A percentile compares a stretch with the other conserved stretches of the same genome.
Evolutionary conservation across 2,329 filamentous ascomycete genomes (phyloP).

Genomic region (Colletotrichum siamense): DNA sequence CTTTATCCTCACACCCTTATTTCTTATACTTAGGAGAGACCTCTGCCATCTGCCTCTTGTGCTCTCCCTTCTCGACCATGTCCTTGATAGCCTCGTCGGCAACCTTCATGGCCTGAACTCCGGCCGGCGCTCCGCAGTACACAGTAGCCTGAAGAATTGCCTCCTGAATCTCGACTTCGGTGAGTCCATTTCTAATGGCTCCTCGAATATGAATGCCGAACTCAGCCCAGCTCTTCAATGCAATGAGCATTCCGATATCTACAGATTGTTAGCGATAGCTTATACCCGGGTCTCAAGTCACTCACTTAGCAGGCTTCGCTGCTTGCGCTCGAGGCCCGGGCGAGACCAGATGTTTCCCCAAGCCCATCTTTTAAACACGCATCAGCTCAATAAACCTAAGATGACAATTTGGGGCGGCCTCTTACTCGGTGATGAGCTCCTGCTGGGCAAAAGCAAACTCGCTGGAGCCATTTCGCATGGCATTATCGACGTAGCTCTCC

Average conservation of each 20-base stretch:
- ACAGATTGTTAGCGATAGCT: neutral
- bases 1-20: neutral
- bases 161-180: constrained; percentile 60
- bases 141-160: constrained; percentile 50
- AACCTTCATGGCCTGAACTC: constrained; percentile 39
- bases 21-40: constrained; percentile 4
- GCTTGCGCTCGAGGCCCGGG: constrained; percentile 64
- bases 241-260: constrained; percentile 68
- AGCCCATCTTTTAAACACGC: constrained; percentile 34
- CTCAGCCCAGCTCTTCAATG: constrained; percentile 62
- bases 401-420: no score
- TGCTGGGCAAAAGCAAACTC: constrained; percentile 65
- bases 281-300: neutral
- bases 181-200: constrained; percentile 65
- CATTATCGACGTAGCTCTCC: constrained; percentile 61
- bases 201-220: constrained; percentile 66
- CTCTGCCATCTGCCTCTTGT: constrained; percentile 24
- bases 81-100: constrained; percentile 29
- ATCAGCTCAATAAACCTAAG: neutral
- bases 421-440: constrained; percentile 64
- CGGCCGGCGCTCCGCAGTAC: constrained; percentile 46
- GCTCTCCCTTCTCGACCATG: constrained; percentile 30
- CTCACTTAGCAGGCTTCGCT: constrained; percentile 58
- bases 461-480: constrained; percentile 57
- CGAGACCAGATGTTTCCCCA: constrained; percentile 69